Evolutionary conservation across 805 yeast genomes (phyloP), one percentile per base, ranked within the genome.

Genomic region (Candida berthetii): DNA sequence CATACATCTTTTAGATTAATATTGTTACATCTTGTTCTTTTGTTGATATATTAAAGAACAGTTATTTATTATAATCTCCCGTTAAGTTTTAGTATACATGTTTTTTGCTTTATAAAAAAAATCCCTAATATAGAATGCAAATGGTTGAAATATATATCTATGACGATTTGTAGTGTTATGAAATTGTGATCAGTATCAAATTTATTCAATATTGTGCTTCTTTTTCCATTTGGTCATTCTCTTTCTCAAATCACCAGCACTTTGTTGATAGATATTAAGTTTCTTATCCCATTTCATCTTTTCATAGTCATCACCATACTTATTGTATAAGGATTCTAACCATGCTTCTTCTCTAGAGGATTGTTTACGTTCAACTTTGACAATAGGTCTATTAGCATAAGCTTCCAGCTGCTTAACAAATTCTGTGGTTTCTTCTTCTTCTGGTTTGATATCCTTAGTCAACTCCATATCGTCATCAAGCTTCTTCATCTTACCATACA

Each of bases 271-370:
- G 2, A 82, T 75, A 61, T 91, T 91, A 47, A 90, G 70, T 61
- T 85, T 85, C 63, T 76, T 77, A 61, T 93, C 99, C 85, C 95
- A 85, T 60, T 79, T 83, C 99, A 93, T 93, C 53, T 81, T 85
- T 37, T 74, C 82, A 58, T 80, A 89, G 60, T 93, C 83, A 49
- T 88, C 95, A 15, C 96, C 96, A 56, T 93, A 80, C 59, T 87
- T 88, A 17, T 76, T 77, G 45, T 80, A 72, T 32, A 93, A 67
- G 19, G 62, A 62, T 37, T 60, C 63, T 34, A 86, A 61, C 95
- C 96, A 88, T 28, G 74, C 83, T 36, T 62, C 64, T 61, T 93
- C 98, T 52, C 96, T 68, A 34, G 73, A 82, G 46, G 87, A 76
- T 50, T 78, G 85, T 17, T 61, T 62, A 53, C 84, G 74, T 42